These are phyloP conservation scores for Populus hybrid DNA, from an alignment of 441 rosid genomes.

Conservation along the genomic window DNA sequence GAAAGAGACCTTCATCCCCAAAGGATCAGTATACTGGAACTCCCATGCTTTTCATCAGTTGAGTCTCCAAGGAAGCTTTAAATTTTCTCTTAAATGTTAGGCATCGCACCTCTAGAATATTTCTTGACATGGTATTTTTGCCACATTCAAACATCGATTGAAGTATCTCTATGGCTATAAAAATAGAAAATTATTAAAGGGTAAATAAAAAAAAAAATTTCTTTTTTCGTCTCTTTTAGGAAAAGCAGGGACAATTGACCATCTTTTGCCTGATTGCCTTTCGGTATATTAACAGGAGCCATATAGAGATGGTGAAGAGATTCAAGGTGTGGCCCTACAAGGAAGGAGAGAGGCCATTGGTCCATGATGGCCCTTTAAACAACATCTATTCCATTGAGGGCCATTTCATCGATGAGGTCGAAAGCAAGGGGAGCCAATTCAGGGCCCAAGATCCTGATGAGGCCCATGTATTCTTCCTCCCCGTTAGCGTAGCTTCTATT, in stretches of 20 bases:
- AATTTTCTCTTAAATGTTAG: neutral
- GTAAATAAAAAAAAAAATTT: too few relatives aligned
- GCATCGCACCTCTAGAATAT: neutral
- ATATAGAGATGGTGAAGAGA: slow-evolving; percentile 66
- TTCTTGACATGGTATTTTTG: too few relatives aligned
- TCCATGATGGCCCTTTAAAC: slow-evolving; percentile 68
- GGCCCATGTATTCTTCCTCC: slow-evolving; percentile 62
- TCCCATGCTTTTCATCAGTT: slow-evolving; percentile 62
- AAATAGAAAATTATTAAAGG: too few relatives aligned
- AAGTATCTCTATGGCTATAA: neutral
- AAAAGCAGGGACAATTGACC: too few relatives aligned
- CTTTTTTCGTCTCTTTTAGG: neutral
- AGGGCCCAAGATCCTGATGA: slow-evolving; percentile 40
- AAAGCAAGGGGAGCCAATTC: slow-evolving; percentile 37
- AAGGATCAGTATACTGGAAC: slow-evolving; percentile 49
- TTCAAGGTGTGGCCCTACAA: slow-evolving; percentile 62
- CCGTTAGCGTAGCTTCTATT: slow-evolving; percentile 54
- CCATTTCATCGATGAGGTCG: slow-evolving; percentile 63
- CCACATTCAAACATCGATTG: neutral
- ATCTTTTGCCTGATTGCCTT: too few relatives aligned
- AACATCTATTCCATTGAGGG: slow-evolving; percentile 66
- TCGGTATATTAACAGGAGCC: slow-evolving; percentile 43
- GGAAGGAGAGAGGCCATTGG: slow-evolving; percentile 73
- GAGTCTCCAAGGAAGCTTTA: slow-evolving; percentile 13
- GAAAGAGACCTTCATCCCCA: slow-evolving; percentile 33